These are phyloP conservation scores for Paramecium pentaurelia DNA, from an alignment of 73 alveolate genomes.

Conservation along the genomic window DNA sequence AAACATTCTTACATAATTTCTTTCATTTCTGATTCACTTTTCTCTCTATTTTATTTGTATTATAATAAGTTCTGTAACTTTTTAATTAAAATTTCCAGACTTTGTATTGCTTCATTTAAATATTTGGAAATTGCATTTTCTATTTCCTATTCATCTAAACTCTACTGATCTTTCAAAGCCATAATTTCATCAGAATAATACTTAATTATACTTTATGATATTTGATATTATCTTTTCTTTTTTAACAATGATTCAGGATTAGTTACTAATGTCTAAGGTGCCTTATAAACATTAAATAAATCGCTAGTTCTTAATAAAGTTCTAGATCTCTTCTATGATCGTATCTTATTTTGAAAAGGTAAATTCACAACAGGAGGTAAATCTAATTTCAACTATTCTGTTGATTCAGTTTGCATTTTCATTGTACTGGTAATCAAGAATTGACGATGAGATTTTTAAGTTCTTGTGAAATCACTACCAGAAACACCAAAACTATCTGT, in stretches of 20 bases:
- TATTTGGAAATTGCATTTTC: not conserved
- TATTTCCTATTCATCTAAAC: not conserved
- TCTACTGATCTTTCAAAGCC: not conserved
- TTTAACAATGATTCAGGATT: not conserved
- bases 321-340: not conserved
- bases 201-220: not conserved
- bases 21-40: not conserved
- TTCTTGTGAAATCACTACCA: not conserved
- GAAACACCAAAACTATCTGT: slow-evolving; percentile 7
- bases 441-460: not conserved
- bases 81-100: not conserved
- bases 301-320: not conserved
- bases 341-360: not conserved
- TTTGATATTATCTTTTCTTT: not conserved
- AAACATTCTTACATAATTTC: not conserved
- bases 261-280: not conserved
- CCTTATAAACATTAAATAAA: not conserved
- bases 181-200: not conserved
- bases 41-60: not conserved
- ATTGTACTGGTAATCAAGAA: not conserved
- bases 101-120: not conserved
- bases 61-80: not conserved
- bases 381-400: not conserved
- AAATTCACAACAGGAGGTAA: not conserved
- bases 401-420: not conserved